Base-by-base conservation (phyloP, 2,329 filamentous ascomycete genomes). In the Neonectria sp. region DNA sequence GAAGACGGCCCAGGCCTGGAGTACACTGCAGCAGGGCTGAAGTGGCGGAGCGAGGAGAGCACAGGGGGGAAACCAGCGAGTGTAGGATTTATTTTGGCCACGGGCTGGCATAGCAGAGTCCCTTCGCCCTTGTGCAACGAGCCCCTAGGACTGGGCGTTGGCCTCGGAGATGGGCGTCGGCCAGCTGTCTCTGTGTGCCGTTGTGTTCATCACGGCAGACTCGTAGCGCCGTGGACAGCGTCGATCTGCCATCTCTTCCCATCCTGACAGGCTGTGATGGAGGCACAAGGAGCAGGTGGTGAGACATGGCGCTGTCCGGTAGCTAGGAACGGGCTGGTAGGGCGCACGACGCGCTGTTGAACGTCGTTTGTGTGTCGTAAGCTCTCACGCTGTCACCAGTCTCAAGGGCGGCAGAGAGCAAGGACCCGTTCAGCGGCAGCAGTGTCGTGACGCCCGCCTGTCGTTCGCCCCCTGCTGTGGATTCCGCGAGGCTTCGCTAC, bases 291-390 rank as follows among this genome's bases (percentile, higher is more conserved):
- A 49, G 43, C 13, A 21, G 25, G 31, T 24, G 53, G 60, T 57
- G 53, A 57, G 60, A 63, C 60, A 57, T 63, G 60, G 53, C 52
- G 53, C 21, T 33, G 11, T 43, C 43, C 43, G 52, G 60, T 52
- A 62, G 13, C 52, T 15, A 27, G 12, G 17, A n/a, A 27, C 33
- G 52, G 35, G 31, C 51, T 31, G 31, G 51, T n/a, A 53, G 12
- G 17, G 17, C 49, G 24, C 29, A 52, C 17, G 49, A n/a, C 29
- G 21, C 7, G 31, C 11, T 25, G 29, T 33, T 24, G 24, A 21
- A 35, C 9, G 11, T 37, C 31, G 51, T 53, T 53, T 33, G 51
- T 35, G 29, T 11, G 31, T 24, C n/a, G 51, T 13, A 35, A 33
- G 12, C 15, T 33, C 27, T n/a, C 27, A 29, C 49, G 29, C 29